These are phyloP conservation scores for Ophiocordyceps robertsii DNA, from an alignment of 2,329 filamentous ascomycete genomes.

Conservation along the genomic window DNA sequence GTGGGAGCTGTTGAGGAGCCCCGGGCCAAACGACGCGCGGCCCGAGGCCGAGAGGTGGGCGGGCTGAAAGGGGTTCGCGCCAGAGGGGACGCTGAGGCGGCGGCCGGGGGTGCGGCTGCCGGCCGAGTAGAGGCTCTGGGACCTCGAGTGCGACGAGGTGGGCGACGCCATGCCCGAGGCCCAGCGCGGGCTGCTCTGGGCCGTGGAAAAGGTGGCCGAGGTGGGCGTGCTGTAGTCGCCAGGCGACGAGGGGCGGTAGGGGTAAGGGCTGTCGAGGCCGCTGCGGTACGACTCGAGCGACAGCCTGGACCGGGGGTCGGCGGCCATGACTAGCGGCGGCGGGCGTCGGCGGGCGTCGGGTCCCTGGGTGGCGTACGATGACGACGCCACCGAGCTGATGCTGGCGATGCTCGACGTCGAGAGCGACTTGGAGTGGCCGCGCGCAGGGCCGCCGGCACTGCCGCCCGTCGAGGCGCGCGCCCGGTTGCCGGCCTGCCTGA, in stretches of 20 bases:
- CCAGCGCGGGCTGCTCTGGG: conserved; percentile 65
- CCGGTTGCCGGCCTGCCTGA: conserved; percentile 58
- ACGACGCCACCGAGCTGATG: conserved; percentile 52
- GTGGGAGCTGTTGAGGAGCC: conserved; percentile 42
- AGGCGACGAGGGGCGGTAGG: conserved; percentile 53
- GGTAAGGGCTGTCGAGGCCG: conserved; percentile 48
- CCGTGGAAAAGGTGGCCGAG: conserved; percentile 68
- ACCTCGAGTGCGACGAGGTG: conserved; percentile 51
- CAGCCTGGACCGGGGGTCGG: conserved; percentile 52
- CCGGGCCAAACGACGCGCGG: conserved; percentile 39
- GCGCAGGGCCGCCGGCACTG: conserved; percentile 54
- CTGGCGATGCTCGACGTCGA: conserved; percentile 81
- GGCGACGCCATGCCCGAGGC: conserved; percentile 59
- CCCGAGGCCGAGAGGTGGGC: conserved; percentile 31
- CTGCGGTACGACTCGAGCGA: conserved; percentile 57
- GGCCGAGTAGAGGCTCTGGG: conserved; percentile 55
- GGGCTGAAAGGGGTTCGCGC: conserved; percentile 59
- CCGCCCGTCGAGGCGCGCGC: conserved; percentile 67
- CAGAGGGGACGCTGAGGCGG: conserved; percentile 71
- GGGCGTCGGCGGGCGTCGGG: conserved; percentile 61
- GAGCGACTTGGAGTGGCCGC: conserved; percentile 74
- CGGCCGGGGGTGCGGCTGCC: conserved; percentile 55
- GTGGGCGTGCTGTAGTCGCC: conserved; percentile 71
- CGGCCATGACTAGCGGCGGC: conserved; percentile 70
- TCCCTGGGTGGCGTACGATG: conserved; percentile 46